Conservation (phyloP, 169 alveolate genomes). For the Eimeria sp. region DNA sequence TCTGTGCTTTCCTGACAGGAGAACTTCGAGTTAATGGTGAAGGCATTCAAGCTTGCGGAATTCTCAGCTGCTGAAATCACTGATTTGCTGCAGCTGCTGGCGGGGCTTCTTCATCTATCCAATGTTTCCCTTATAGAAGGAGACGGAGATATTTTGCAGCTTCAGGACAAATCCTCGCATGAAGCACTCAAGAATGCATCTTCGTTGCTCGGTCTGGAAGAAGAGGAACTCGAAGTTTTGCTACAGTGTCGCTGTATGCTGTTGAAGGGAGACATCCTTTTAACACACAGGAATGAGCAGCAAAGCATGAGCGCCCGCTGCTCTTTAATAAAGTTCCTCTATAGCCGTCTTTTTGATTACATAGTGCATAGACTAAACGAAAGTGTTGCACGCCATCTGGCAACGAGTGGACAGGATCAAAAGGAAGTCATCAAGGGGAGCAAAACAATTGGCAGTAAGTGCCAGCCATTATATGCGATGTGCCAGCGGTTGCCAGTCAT, state of each 20-base stretch:
- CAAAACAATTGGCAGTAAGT: no score
- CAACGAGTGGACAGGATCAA: not conserved
- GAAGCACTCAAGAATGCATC: constrained; percentile 17
- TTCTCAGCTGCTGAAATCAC: not conserved
- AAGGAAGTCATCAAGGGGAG: no score
- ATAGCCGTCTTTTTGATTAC: constrained; percentile 17
- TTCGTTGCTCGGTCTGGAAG: not conserved
- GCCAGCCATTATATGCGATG: no score
- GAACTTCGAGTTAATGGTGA: constrained; percentile 26
- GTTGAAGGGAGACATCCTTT: constrained; percentile 14
- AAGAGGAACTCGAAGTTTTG: not conserved
- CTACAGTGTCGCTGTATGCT: not conserved
- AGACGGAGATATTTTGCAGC: not conserved
- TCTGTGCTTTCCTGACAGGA: no score
- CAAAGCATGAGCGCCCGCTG: constrained; percentile 33
- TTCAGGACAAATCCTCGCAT: not conserved
- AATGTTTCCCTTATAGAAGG: constrained; percentile 19
- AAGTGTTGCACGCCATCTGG: constrained; percentile 1
- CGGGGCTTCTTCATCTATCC: constrained; percentile 68
- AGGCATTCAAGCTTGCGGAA: constrained; percentile 14
- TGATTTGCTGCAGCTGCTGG: constrained; percentile 36
- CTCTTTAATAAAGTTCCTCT: constrained; percentile 26
- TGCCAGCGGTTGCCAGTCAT: no score
- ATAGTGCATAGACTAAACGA: constrained; percentile 6
- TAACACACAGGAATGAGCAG: not conserved